These are phyloP conservation scores for Perkinsus chesapeaki DNA, from an alignment of 169 alveolate genomes.

Conservation along the genomic window DNA sequence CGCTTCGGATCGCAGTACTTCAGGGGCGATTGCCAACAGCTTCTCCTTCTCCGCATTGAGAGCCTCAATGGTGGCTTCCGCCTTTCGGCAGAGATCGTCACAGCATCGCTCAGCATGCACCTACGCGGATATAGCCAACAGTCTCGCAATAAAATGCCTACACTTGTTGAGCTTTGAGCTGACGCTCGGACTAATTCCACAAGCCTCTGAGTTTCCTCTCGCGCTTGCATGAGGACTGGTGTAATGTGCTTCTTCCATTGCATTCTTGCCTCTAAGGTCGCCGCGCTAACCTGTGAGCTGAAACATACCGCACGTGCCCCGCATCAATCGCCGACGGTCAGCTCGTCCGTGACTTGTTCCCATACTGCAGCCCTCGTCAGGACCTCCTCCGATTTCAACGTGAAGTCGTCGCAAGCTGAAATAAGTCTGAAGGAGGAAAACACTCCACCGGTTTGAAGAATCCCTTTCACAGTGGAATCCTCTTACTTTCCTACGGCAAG, in stretches of 20 bases:
- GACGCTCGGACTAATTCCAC: not conserved
- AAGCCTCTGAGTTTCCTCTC: not conserved
- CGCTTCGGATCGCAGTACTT: no score
- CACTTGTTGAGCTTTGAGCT: not conserved
- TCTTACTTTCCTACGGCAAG: not conserved
- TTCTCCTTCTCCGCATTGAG: not conserved
- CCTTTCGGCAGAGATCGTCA: not conserved
- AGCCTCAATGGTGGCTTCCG: not conserved
- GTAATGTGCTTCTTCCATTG: not conserved
- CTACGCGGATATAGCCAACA: no score
- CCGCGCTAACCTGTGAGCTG: not conserved
- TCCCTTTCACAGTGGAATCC: no score
- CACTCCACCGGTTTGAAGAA: not conserved
- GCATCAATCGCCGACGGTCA: not conserved
- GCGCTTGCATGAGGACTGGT: not conserved
- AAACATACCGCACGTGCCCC: not conserved
- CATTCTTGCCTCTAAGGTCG: not conserved
- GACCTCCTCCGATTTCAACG: not conserved
- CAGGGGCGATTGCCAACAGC: not conserved
- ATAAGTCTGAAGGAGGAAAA: not conserved
- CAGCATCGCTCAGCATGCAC: not conserved
- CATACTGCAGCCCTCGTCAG: not conserved
- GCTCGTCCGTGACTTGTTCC: not conserved
- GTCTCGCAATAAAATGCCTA: not conserved
- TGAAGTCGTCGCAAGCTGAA: not conserved